These are phyloP conservation scores for Colletotrichum noveboracense DNA, from an alignment of 2,329 filamentous ascomycete genomes.

Conservation along the genomic window DNA sequence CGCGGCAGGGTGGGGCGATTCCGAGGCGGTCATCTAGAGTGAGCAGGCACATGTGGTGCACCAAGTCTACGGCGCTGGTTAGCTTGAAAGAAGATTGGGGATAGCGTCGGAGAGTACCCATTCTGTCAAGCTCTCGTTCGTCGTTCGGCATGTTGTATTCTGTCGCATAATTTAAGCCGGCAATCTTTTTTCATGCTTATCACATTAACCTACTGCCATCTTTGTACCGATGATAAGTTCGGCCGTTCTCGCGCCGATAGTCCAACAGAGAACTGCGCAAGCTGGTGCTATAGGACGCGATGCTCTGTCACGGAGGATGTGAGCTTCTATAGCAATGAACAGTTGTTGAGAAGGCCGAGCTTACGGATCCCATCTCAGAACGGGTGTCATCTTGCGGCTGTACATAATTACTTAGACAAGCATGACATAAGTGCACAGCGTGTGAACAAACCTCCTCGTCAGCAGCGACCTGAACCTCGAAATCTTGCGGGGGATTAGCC, in stretches of 20 bases:
- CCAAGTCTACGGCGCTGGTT: background rate
- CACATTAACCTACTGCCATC: background rate
- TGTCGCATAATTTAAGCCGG: rapidly evolving
- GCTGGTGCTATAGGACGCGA: background rate
- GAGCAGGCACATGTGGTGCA: background rate
- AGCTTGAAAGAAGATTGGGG: background rate
- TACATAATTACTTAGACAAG: background rate
- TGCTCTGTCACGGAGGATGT: background rate
- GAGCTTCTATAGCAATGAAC: background rate
- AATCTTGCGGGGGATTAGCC: background rate
- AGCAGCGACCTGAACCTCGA: background rate
- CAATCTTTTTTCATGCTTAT: background rate
- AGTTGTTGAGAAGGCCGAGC: background rate
- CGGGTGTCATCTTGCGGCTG: background rate
- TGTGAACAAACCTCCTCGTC: background rate
- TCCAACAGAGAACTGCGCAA: background rate
- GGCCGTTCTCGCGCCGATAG: background rate
- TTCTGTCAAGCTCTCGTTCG: background rate
- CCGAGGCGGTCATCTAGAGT: background rate
- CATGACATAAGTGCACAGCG: background rate
- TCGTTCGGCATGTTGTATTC: background rate
- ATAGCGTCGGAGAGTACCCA: background rate
- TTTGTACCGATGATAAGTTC: background rate
- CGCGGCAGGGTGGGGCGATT: background rate
- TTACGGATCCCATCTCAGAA: background rate